Percentiles rank a stretch among this genome's conserved stretches.
Conservation (phyloP, 2,329 filamentous ascomycete genomes). For the Berkeleyomyces basicola region DNA sequence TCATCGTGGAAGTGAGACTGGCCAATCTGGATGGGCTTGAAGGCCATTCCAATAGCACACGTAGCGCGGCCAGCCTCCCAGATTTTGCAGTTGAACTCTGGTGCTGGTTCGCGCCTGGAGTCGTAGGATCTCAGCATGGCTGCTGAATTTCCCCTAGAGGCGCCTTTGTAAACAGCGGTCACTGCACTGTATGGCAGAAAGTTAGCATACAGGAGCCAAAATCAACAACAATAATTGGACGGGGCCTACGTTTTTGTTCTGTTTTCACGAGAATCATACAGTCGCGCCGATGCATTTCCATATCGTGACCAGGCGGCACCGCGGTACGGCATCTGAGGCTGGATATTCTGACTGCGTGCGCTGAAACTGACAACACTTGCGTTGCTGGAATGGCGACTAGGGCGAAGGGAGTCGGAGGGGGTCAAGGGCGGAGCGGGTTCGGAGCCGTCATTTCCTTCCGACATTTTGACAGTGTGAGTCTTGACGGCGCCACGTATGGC, state of each 20-base stretch:
- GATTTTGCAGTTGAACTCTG: conserved; percentile 86
- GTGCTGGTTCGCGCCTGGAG: conserved; percentile 75
- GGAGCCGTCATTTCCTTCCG: conserved; percentile 64
- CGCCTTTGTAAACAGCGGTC: conserved; percentile 80
- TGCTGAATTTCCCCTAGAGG: conserved; percentile 47
- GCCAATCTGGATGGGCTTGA: conserved; percentile 88
- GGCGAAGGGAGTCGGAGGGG: conserved; percentile 21
- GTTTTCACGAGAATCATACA: conserved; percentile 79
- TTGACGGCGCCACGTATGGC: conserved; percentile 79
- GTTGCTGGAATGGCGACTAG: conserved; percentile 55
- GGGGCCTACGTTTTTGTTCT: conserved; percentile 71
- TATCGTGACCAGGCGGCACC: conserved; percentile 35
- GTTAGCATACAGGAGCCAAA: conserved; percentile 12
- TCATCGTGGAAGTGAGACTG: conserved; percentile 92
- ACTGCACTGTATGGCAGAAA: conserved; percentile 48
- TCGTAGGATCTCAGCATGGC: conserved; percentile 84
- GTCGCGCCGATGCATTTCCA: conserved; percentile 66
- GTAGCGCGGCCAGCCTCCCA: conserved; percentile 98
- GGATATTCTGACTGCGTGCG: conserved; percentile 42
- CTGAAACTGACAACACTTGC: conserved; percentile 73
- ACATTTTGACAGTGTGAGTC: conserved; percentile 64
- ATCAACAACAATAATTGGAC: background rate
- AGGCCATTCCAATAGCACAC: conserved; percentile 74
- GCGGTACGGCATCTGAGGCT: conserved; percentile 39
- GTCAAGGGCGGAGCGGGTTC: conserved; percentile 24